These are phyloP conservation scores for Rhizophora apiculata DNA, from an alignment of 345 rosid species.

Conservation along the genomic window DNA sequence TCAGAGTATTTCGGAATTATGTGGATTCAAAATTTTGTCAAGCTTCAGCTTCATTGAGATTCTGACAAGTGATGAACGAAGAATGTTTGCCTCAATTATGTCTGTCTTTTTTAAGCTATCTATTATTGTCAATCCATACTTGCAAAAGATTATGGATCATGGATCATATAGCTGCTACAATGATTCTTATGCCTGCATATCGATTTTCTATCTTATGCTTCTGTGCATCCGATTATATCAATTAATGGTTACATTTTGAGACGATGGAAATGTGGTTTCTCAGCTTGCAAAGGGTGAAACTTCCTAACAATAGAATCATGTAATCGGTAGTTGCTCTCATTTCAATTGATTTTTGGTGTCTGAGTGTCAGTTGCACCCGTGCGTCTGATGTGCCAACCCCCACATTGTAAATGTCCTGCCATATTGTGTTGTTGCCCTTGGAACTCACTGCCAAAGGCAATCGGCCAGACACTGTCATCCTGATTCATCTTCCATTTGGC, in stretches of 20 bases:
- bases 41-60: neutral
- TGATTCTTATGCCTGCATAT: too few relatives aligned
- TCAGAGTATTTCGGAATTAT: neutral
- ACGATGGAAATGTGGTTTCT: neutral
- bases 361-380: neutral
- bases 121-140: too few relatives aligned
- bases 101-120: neutral
- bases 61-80: neutral
- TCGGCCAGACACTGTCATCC: slow-evolving; percentile 9
- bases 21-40: slow-evolving; percentile 8
- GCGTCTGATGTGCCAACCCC: neutral
- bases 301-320: too few relatives aligned
- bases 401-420: slow-evolving; percentile 2
- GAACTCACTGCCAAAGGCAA: slow-evolving; percentile 8
- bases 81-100: slow-evolving; percentile 4
- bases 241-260: neutral
- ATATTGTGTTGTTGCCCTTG: slow-evolving; percentile 2
- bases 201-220: neutral
- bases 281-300: too few relatives aligned
- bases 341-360: neutral
- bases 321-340: neutral
- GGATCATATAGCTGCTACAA: too few relatives aligned
- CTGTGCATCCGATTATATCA: neutral
- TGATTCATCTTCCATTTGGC: neutral
- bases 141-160: too few relatives aligned